Evolutionary conservation across 192 early-diverging fungal species (phyloP).

Genomic region (Chytriomyces hyalinus): DNA sequence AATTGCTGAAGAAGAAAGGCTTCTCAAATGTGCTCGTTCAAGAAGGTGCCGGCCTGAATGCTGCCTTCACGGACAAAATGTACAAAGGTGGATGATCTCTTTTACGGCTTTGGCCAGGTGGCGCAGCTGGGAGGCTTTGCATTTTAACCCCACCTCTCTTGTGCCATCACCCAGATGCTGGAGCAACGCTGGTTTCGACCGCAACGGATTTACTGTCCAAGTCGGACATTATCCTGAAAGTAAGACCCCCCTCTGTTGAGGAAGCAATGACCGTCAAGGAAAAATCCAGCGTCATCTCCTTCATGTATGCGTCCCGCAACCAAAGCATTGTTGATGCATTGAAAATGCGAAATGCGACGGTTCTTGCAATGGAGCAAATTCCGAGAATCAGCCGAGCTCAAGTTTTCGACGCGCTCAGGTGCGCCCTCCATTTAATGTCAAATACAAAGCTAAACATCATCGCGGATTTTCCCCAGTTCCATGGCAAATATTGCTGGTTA

Average conservation of each 20-base stretch:
- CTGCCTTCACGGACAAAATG: conserved; percentile 33
- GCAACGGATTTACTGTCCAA: not conserved
- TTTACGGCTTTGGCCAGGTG: not conserved
- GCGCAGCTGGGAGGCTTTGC: not conserved
- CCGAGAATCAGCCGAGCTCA: conserved; percentile 41
- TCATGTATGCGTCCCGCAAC: conserved; percentile 38
- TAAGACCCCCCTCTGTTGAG: conserved; percentile 27
- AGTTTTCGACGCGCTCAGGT: conserved; percentile 45
- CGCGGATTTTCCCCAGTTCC: conserved; percentile 5
- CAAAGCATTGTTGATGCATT: conserved; percentile 22
- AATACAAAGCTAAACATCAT: not conserved
- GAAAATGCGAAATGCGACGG: not conserved
- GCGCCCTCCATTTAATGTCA: not conserved
- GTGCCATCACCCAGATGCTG: not conserved
- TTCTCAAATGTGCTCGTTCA: conserved; percentile 35
- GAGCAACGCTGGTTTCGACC: conserved; percentile 21
- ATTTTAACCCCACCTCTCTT: not conserved
- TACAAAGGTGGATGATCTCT: conserved; percentile 27
- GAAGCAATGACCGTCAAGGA: conserved; percentile 31
- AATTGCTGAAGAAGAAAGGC: conserved; percentile 40
- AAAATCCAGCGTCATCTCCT: conserved; percentile 31
- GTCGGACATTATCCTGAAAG: conserved; percentile 42
- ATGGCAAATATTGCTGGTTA: conserved; percentile 51
- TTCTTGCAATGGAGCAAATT: conserved; percentile 40
- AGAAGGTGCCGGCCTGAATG: conserved; percentile 34